Base-by-base conservation (phyloP, 2,329 filamentous ascomycete genomes). In the Colletotrichum sp. region DNA sequence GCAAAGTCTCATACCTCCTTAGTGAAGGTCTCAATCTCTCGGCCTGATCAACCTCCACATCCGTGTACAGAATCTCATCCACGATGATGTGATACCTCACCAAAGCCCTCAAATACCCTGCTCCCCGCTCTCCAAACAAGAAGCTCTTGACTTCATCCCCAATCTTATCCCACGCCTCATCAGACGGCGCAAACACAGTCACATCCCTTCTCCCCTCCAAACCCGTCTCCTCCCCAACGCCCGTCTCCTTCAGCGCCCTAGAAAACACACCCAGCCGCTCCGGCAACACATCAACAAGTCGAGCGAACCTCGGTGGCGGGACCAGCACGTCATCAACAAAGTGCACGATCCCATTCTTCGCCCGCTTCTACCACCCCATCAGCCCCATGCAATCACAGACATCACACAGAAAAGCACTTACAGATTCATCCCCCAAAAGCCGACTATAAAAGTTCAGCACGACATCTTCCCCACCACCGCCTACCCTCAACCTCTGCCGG, bases 311-410 rank as follows among this genome's bases (percentile, higher is more conserved):
- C 30, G 75, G 73, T 18, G 73, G 75, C 21, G 70, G 72, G 26
- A 78, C 30, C 10, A 79, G 60, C 12, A 78, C 48, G 21, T 65
- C 39, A 32, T 78, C 61, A 26, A 77, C 21, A 21, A 64, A 63
- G 65, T 77, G 63, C 1, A 77, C 68, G 3, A 69, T 2, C 6
- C 75, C 75, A 24, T 76, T 70, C 7, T 7, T 4, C 4, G 43
- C 65, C 16, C 32, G 14, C 18, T 7, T 64, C 68, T 71, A 16
- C n/a, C 16, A 18, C 8, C 10, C 3, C 18, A 18, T 69, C 12
- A 73, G 71, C 28, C 24, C 0, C 24, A 32, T 0, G 24, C 4
- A 1, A 26, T 26, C 16, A 59, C 16, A 48, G 4, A 10, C 8
- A 24, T 14, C 6, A 14, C 8, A 24, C 16, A 34, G 60, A 7